A percentile compares a stretch with the other conserved stretches of the same genome.
Conservation (phyloP, 371 early-diverging fungal genomes). For the Circinella umbellata region DNA sequence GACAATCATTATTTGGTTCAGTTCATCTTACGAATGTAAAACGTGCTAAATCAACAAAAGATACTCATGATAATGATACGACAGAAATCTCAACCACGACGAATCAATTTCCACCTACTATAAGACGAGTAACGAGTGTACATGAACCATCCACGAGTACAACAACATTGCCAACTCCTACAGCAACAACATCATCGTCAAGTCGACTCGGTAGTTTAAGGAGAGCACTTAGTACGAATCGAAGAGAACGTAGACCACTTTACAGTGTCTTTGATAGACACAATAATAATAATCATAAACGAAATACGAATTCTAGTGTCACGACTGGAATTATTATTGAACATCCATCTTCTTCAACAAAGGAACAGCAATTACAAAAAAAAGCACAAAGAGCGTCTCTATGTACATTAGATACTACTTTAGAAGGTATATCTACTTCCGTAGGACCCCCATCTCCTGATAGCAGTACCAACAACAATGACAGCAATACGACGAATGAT, state of each 20-base stretch:
- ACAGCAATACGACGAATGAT: neutral
- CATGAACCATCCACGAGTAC: slow-evolving; percentile 3
- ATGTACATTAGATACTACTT: slow-evolving; percentile 8
- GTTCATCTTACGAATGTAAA: slow-evolving; percentile 11
- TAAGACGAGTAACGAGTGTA: slow-evolving; percentile 3
- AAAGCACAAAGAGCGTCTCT: slow-evolving; percentile 2
- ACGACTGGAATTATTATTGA: neutral
- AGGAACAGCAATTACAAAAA: slow-evolving; percentile 2
- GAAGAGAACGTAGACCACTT: slow-evolving; percentile 13
- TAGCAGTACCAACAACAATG: neutral
- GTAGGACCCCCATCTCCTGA: neutral
- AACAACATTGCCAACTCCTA: neutral
- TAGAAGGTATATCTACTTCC: neutral
- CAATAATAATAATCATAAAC: neutral
- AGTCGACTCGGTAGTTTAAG: slow-evolving; percentile 15
- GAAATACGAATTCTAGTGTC: neutral
- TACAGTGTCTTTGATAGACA: slow-evolving; percentile 18
- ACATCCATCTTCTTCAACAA: neutral
- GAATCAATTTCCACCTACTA: neutral
- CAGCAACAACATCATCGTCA: neutral
- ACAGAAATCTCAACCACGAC: neutral
- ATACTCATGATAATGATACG: neutral
- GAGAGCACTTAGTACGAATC: slow-evolving; percentile 14
- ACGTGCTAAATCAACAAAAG: slow-evolving; percentile 8
- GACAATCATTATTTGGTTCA: slow-evolving; percentile 11